phyloP scores from a whole-genome alignment of 2,329 filamentous ascomycete genomes.

The Paraphaeosphaeria minitans region DNA sequence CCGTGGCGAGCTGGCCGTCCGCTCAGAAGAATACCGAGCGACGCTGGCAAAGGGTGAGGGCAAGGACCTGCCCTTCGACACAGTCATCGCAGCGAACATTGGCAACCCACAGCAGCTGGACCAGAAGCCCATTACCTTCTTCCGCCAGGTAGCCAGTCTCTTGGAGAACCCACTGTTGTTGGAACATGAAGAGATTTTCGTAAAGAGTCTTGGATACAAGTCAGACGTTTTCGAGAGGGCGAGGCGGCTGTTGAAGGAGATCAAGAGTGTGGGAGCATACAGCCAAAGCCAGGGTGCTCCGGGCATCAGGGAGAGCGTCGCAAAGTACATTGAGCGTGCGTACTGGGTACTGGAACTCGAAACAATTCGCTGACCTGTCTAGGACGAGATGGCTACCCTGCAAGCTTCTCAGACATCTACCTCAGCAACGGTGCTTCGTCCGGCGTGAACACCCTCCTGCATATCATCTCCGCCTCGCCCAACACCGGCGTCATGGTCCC shows the following conservation, averaged over 20 bases:
- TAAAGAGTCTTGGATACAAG: constrained; percentile 81
- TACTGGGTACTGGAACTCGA: constrained; percentile 15
- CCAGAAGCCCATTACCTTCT: constrained; percentile 99
- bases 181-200: constrained; percentile 79
- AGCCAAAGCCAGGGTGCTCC: constrained; percentile 90
- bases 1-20: constrained; percentile 90
- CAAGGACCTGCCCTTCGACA: constrained; percentile 77
- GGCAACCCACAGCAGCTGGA: constrained; percentile 98
- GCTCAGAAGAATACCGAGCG: constrained; percentile 87
- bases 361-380: constrained; percentile 25
- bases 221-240: constrained; percentile 86
- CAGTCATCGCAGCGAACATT: constrained; percentile 96
- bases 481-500: constrained; percentile 87
- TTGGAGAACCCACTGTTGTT: constrained; percentile 88
- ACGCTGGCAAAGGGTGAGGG: constrained; percentile 66
- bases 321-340: constrained; percentile 87
- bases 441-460: constrained; percentile 90
- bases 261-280: constrained; percentile 94
- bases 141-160: constrained; percentile 92
- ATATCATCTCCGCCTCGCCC: constrained; percentile 80
- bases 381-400: constrained; percentile 86
- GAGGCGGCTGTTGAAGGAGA: constrained; percentile 76
- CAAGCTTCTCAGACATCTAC: constrained; percentile 82
- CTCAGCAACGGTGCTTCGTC: constrained; percentile 90
- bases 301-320: constrained; percentile 85